phyloP scores from a whole-genome alignment of 169 alveolate species.

The Perkinsus chesapeaki region DNA sequence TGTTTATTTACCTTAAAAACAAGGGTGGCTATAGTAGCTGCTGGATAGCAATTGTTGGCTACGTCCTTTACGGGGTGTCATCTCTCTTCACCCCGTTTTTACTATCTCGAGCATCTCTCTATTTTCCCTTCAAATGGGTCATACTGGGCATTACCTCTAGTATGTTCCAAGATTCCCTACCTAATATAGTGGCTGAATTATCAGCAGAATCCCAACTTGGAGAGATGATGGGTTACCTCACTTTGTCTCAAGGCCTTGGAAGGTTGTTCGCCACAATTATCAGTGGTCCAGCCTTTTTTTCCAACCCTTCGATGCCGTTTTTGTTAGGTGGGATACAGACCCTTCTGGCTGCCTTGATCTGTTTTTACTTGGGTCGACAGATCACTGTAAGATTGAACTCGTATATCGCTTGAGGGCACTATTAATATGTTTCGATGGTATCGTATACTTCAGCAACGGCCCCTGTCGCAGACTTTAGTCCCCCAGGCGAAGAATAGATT shows the following conservation, averaged over 20 bases:
- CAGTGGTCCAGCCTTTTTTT: neutral
- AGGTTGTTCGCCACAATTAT: neutral
- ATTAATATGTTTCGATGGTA: no score
- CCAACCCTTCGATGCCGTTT: neutral
- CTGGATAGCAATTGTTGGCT: neutral
- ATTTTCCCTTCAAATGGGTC: neutral
- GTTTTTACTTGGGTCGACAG: neutral
- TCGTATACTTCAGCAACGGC: no score
- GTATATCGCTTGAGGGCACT: no score
- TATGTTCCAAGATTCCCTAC: neutral
- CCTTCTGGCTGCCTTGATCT: neutral
- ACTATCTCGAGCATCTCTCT: neutral
- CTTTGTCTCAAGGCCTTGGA: neutral
- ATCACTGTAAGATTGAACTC: no score
- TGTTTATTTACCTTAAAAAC: neutral
- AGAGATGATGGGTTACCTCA: neutral
- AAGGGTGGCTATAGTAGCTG: neutral
- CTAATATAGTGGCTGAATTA: neutral
- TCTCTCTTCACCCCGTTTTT: neutral
- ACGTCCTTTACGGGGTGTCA: neutral
- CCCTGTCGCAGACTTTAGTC: no score
- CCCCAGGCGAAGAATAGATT: no score
- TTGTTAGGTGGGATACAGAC: neutral
- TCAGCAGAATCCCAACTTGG: neutral
- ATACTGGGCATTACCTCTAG: neutral